Conservation (phyloP, 1,284 basidiomycete genomes). For the Leccinum colubrinum region DNA sequence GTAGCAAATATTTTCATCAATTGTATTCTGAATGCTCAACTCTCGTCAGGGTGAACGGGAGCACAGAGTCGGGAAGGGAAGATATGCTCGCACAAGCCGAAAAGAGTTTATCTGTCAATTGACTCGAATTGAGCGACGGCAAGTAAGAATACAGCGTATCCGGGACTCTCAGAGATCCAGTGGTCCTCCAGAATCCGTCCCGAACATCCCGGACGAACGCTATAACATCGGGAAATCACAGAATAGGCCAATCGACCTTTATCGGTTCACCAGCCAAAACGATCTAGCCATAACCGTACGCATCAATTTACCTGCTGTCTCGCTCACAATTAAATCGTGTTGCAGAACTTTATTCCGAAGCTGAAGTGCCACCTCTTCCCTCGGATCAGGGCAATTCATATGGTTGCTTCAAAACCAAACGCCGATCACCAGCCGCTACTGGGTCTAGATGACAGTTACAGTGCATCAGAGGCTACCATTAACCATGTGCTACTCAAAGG, state of each 20-base stretch:
- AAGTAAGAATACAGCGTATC: neutral
- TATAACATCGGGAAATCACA: no score
- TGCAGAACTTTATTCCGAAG: neutral
- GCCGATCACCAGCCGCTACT: neutral
- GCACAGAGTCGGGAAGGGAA: neutral
- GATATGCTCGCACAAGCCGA: neutral
- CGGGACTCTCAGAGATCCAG: neutral
- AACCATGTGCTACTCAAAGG: neutral
- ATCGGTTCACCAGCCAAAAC: no score
- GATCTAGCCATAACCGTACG: no score
- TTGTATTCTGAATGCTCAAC: neutral
- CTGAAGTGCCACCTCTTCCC: neutral
- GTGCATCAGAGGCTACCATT: neutral
- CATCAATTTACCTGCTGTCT: neutral
- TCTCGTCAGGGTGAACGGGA: neutral
- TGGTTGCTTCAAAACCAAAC: neutral
- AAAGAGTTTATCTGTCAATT: neutral
- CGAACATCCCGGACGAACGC: neutral
- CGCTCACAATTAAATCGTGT: neutral
- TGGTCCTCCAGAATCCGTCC: neutral
- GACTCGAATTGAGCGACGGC: neutral
- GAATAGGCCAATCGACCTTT: no score
- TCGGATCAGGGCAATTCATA: neutral
- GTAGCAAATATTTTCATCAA: neutral
- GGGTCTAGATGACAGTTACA: neutral